Percentiles rank a stretch among this genome's conserved stretches.
phyloP scores from a whole-genome alignment of 345 rosid species.

The Citropsis articulata region DNA sequence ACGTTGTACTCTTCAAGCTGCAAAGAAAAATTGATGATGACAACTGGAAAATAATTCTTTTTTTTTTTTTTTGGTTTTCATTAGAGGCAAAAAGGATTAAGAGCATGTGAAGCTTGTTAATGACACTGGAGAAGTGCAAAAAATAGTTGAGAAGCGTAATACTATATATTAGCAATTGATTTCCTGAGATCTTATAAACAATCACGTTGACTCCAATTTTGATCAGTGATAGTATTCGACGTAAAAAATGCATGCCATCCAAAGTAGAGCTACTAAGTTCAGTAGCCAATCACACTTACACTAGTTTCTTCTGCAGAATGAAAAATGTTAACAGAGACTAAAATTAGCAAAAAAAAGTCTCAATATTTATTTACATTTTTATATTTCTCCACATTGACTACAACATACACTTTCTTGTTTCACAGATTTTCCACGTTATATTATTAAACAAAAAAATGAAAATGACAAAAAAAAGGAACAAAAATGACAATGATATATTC shows the following conservation, averaged over 20 bases:
- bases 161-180: neutral
- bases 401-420: neutral
- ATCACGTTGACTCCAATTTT: neutral
- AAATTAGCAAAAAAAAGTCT: neutral
- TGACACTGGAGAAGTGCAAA: neutral
- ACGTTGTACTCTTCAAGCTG: neutral
- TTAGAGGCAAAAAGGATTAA: neutral
- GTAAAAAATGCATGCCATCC: neutral
- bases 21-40: neutral
- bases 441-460: neutral
- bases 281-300: neutral
- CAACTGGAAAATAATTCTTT: neutral
- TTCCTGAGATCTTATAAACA: neutral
- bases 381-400: neutral
- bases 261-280: neutral
- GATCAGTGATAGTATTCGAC: neutral
- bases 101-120: neutral
- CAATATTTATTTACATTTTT: neutral
- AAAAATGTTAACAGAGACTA: neutral
- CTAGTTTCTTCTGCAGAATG: neutral
- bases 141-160: neutral
- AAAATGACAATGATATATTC: conserved; percentile 6
- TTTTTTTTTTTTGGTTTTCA: neutral
- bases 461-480: neutral
- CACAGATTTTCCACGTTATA: neutral